These are phyloP conservation scores for Leccinum uliginosum DNA, from an alignment of 768 basidiomycete species.

Conservation along the genomic window DNA sequence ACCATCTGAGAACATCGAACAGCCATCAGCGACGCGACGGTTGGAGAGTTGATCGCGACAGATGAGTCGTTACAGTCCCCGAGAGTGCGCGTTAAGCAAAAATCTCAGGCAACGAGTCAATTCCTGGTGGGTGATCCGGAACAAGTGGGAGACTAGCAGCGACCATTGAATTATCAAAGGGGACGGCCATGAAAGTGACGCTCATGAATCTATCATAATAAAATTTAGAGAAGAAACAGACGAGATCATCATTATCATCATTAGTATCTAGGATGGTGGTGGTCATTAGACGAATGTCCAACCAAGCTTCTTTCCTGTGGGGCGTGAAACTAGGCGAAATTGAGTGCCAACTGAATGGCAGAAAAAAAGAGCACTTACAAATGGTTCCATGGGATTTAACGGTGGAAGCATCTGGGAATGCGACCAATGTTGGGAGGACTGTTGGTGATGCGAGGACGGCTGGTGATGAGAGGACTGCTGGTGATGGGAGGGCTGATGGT, in stretches of 20 bases:
- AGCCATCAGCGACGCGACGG: conserved; percentile 11
- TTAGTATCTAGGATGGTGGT: conserved; percentile 48
- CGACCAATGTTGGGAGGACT: conserved; percentile 45
- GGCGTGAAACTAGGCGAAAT: conserved; percentile 23
- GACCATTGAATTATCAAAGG: conserved; percentile 41
- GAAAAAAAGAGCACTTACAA: conserved; percentile 42
- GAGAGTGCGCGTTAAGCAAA: conserved; percentile 35
- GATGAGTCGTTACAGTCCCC: conserved; percentile 40
- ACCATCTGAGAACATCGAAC: conserved; percentile 40
- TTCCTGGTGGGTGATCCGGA: conserved; percentile 35
- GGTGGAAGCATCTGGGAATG: conserved; percentile 41
- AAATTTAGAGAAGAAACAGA: conserved; percentile 33
- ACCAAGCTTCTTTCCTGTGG: conserved; percentile 47
- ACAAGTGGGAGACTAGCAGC: conserved; percentile 40
- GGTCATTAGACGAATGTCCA: conserved; percentile 45
- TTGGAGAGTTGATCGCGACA: conserved; percentile 28
- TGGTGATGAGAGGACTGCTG: not conserved
- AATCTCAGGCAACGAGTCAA: conserved; percentile 36
- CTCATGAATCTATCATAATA: conserved; percentile 43
- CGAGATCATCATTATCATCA: conserved; percentile 38
- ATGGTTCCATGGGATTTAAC: conserved; percentile 56
- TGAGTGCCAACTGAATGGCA: conserved; percentile 9
- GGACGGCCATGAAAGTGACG: conserved; percentile 44
- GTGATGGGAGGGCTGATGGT: not conserved
- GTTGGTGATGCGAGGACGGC: conserved; percentile 17